Conservation (phyloP, 2,329 filamentous ascomycete species). For the Sclerotinia spermophila region DNA sequence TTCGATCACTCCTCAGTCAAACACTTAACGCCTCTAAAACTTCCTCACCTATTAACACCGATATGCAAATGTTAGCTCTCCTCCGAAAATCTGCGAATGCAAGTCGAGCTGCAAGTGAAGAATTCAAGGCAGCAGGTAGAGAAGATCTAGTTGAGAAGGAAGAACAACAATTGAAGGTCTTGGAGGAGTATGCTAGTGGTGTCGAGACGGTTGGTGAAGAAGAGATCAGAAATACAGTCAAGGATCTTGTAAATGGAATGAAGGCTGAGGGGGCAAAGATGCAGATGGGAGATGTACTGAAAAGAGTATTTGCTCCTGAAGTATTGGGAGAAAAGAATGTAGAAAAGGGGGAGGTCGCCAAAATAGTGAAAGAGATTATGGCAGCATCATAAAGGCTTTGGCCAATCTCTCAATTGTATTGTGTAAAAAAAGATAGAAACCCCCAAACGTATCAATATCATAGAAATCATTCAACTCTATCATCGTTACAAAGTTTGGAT, state of each 20-base stretch:
- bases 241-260: conserved; percentile 49
- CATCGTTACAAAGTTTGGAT: neutral
- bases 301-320: conserved; percentile 50
- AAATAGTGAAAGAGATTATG: conserved; percentile 54
- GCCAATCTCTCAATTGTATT: neutral
- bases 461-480: conserved; percentile 9
- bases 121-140: conserved; percentile 62
- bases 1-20: conserved; percentile 65
- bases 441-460: neutral
- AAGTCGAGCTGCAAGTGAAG: conserved; percentile 55
- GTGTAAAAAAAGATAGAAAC: neutral
- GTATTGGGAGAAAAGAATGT: conserved; percentile 61
- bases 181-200: conserved; percentile 61
- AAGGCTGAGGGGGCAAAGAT: conserved; percentile 46
- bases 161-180: conserved; percentile 58
- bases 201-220: conserved; percentile 55
- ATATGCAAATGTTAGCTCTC: conserved; percentile 64
- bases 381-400: conserved; percentile 22
- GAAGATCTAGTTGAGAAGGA: conserved; percentile 70
- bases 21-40: conserved; percentile 76
- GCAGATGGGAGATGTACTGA: conserved; percentile 60
- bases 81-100: conserved; percentile 61
- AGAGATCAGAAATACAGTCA: conserved; percentile 54
- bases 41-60: conserved; percentile 62
- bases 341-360: conserved; percentile 58